Percentiles rank a stretch among this genome's conserved stretches.
These are phyloP conservation scores for Cenchrus fungigraminus DNA, from an alignment of 176 grass and related monocot genomes.

Conservation along the genomic window DNA sequence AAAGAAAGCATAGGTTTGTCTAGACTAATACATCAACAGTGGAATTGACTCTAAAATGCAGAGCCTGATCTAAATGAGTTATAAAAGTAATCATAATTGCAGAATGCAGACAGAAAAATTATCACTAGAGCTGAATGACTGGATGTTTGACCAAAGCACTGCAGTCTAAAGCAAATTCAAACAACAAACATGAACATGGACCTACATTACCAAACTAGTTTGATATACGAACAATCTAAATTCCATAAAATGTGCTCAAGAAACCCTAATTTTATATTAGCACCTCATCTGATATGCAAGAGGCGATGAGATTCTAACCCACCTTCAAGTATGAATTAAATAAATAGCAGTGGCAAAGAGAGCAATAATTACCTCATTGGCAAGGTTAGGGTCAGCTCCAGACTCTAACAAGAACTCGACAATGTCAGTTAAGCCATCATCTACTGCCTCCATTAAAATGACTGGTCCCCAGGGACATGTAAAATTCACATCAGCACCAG, in stretches of 20 bases:
- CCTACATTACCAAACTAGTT: background rate
- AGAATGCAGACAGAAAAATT: background rate
- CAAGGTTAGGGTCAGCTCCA: constrained; percentile 55
- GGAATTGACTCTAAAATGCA: background rate
- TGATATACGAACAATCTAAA: background rate
- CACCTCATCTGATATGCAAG: background rate
- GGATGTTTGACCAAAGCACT: background rate
- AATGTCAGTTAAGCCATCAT: constrained; percentile 36
- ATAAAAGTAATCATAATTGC: background rate
- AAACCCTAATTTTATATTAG: background rate
- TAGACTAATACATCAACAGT: background rate
- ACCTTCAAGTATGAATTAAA: background rate
- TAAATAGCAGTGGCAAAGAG: background rate
- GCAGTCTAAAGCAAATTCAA: background rate
- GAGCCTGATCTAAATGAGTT: background rate
- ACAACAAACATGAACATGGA: background rate
- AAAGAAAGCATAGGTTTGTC: background rate
- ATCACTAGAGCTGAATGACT: background rate
- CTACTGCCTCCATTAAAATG: constrained; percentile 36
- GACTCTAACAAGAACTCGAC: constrained; percentile 47
- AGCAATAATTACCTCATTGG: background rate
- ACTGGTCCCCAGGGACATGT: constrained; percentile 17
- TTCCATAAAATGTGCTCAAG: background rate
- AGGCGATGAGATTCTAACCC: background rate
- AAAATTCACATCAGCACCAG: constrained; percentile 55